Evolutionary conservation across 164 flowering plant species (phyloP).

Genomic region (Stephania yunnanensis): DNA sequence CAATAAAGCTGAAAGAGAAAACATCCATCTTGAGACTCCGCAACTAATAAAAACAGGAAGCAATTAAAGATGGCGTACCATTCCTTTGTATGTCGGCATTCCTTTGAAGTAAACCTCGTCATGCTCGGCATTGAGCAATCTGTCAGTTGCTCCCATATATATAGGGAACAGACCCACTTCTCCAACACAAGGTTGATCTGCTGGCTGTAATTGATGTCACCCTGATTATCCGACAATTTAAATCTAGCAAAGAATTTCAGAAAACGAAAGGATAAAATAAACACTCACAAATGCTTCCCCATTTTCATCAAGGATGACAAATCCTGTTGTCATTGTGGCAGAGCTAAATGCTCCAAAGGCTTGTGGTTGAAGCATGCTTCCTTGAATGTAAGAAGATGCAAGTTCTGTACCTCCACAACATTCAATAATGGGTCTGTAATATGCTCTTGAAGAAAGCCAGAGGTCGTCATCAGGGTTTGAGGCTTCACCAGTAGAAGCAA

Average conservation of each 20-base stretch:
- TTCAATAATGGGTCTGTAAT: constrained; percentile 74
- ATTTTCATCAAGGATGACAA: constrained; percentile 76
- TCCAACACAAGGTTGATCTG: constrained; percentile 75
- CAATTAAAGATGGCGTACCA: constrained; percentile 38
- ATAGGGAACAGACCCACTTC: constrained; percentile 78
- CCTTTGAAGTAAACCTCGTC: constrained; percentile 85
- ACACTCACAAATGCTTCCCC: constrained; percentile 76
- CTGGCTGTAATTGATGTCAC: constrained; percentile 46
- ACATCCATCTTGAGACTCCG: not conserved
- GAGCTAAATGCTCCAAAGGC: constrained; percentile 90
- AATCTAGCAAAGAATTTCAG: not conserved
- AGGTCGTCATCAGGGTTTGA: constrained; percentile 91
- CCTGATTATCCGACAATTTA: not conserved
- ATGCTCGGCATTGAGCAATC: constrained; percentile 87
- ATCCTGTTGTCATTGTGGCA: constrained; percentile 62
- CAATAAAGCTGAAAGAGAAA: not conserved
- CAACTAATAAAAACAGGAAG: not conserved
- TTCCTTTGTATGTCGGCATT: constrained; percentile 83
- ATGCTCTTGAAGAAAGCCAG: constrained; percentile 88
- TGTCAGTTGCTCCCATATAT: constrained; percentile 73
- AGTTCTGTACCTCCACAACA: constrained; percentile 97
- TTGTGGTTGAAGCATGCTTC: constrained; percentile 73
- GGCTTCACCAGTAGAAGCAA: constrained; percentile 83
- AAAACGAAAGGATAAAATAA: constrained; percentile 4
- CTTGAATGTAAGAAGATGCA: constrained; percentile 63